phyloP scores from a whole-genome alignment of 108 stramenopile species.

The Skeletonema tropicum region DNA sequence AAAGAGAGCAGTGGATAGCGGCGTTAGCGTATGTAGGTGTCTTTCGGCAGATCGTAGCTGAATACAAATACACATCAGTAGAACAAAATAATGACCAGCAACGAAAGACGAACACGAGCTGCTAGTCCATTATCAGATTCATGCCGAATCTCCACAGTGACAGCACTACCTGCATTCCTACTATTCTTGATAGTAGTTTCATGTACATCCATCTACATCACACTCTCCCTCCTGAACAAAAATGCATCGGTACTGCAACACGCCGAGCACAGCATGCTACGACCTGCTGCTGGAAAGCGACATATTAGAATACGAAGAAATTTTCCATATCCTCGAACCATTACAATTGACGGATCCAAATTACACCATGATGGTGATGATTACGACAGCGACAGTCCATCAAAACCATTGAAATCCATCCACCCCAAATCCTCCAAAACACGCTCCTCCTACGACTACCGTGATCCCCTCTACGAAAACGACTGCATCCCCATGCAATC shows the following conservation, averaged over 20 bases:
- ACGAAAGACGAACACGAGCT: no score
- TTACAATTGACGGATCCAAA: slow-evolving; percentile 2
- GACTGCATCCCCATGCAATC: slow-evolving; percentile 47
- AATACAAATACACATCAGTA: no score
- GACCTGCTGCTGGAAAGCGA: neutral
- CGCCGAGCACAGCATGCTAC: neutral
- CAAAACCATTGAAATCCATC: neutral
- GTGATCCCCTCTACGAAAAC: slow-evolving; percentile 21
- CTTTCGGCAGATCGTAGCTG: no score
- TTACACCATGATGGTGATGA: neutral
- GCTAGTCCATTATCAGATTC: neutral
- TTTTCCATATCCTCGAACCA: neutral
- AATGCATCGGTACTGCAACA: neutral
- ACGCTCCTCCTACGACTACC: slow-evolving; percentile 10
- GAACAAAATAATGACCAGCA: no score
- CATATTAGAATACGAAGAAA: neutral
- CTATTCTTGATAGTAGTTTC: neutral
- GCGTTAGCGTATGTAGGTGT: no score
- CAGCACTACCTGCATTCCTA: neutral
- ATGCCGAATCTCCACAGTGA: neutral
- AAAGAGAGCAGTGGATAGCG: no score
- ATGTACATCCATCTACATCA: neutral
- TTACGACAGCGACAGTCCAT: no score
- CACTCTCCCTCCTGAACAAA: neutral
- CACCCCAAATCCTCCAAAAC: neutral